phyloP scores from a whole-genome alignment of 192 early-diverging fungal species.

The Linnemannia zychae region DNA sequence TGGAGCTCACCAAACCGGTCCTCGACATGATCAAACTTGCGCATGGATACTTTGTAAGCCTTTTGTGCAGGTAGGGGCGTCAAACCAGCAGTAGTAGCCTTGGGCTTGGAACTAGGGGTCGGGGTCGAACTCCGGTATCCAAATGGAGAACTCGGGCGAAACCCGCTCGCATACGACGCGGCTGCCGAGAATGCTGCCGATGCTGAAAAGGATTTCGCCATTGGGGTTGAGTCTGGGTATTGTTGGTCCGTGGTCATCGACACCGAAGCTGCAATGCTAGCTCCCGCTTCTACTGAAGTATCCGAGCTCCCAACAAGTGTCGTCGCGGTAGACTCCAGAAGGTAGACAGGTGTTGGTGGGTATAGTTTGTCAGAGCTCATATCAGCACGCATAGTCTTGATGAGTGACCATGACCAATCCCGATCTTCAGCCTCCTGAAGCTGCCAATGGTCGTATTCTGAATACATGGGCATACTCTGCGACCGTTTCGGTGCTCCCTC shows the following conservation, averaged over 20 bases:
- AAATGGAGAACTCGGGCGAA: slow-evolving; percentile 47
- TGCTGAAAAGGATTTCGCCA: slow-evolving; percentile 19
- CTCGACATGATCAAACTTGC: slow-evolving; percentile 80
- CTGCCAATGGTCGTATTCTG: slow-evolving; percentile 50
- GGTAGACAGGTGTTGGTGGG: slow-evolving; percentile 81
- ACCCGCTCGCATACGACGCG: slow-evolving; percentile 17
- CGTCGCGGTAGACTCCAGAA: slow-evolving; percentile 67
- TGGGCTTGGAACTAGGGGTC: slow-evolving; percentile 10
- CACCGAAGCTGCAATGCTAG: slow-evolving; percentile 19
- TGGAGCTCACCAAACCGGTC: slow-evolving; percentile 83
- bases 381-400: slow-evolving; percentile 85
- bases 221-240: slow-evolving; percentile 18
- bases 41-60: slow-evolving; percentile 66
- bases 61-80: slow-evolving; percentile 56
- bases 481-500: slow-evolving; percentile 25
- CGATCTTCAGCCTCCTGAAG: slow-evolving; percentile 66
- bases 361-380: slow-evolving; percentile 91
- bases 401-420: slow-evolving; percentile 87
- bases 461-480: slow-evolving; percentile 50
- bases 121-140: slow-evolving; percentile 31
- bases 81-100: not conserved
- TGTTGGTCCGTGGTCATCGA: slow-evolving; percentile 24
- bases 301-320: slow-evolving; percentile 54
- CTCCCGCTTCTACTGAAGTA: slow-evolving; percentile 14
- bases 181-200: slow-evolving; percentile 26